phyloP scores from a whole-genome alignment of 176 grass and related monocot species.

The Lolium perenne region DNA sequence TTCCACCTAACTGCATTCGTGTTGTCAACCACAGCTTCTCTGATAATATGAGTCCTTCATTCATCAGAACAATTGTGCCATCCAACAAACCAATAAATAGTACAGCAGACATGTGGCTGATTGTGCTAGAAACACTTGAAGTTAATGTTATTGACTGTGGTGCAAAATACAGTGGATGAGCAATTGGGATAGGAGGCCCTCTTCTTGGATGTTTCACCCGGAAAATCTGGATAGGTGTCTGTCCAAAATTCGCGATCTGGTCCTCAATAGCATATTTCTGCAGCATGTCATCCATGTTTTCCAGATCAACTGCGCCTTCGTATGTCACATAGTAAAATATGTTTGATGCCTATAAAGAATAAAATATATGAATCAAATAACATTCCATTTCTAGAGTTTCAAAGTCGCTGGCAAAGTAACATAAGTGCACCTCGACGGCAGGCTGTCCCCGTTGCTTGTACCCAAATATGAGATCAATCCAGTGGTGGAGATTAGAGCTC shows the following conservation, averaged over 20 bases:
- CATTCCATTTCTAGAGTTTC: constrained; percentile 14
- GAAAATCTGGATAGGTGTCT: constrained; percentile 77
- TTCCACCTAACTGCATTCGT: constrained; percentile 81
- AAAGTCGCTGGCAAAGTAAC: constrained; percentile 27
- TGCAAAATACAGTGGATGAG: constrained; percentile 92
- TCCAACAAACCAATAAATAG: constrained; percentile 83
- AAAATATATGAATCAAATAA: constrained; percentile 33
- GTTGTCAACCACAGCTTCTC: constrained; percentile 93
- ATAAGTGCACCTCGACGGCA: constrained; percentile 30
- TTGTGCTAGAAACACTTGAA: constrained; percentile 59
- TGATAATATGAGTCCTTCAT: constrained; percentile 71
- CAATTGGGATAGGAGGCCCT: constrained; percentile 92
- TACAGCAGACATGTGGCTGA: constrained; percentile 59
- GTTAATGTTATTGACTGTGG: constrained; percentile 87
- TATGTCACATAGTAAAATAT: constrained; percentile 99
- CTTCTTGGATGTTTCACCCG: constrained; percentile 93
- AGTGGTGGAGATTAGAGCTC: constrained; percentile 97
- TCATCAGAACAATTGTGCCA: constrained; percentile 75
- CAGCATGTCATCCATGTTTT: constrained; percentile 97
- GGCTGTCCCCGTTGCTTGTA: constrained; percentile 90
- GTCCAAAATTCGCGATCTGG: constrained; percentile 98
- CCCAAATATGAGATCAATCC: constrained; percentile 96
- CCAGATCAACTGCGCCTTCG: constrained; percentile 95
- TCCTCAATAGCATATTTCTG: constrained; percentile 99
- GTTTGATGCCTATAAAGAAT: constrained; percentile 78